Evolutionary conservation across 176 grass and related monocot genomes (phyloP).

Genomic region (Cenchrus americanus): DNA sequence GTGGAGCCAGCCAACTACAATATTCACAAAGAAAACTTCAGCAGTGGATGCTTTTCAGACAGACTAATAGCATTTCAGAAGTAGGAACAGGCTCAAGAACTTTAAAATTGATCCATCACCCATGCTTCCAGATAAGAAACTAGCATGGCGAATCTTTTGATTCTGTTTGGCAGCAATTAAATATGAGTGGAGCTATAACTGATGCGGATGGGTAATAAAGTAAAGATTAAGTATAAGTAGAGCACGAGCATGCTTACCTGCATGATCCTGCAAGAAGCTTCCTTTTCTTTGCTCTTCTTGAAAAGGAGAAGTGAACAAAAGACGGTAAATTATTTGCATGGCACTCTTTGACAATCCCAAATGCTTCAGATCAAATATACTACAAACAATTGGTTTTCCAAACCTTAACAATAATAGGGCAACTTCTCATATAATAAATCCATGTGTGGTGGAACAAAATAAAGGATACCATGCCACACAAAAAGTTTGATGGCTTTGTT

Average conservation of each 20-base stretch:
- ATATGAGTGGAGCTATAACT: constrained; percentile 39
- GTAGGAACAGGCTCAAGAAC: constrained; percentile 13
- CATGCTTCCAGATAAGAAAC: constrained; percentile 50
- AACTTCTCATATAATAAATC: constrained; percentile 27
- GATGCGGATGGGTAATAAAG: constrained; percentile 19
- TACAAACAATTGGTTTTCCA: constrained; percentile 4
- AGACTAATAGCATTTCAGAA: constrained; percentile 41
- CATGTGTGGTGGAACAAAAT: neutral
- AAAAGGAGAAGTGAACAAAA: constrained; percentile 46
- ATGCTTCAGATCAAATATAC: constrained; percentile 29
- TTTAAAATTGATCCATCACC: constrained; percentile 19
- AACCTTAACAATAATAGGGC: neutral
- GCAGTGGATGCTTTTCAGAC: constrained; percentile 36
- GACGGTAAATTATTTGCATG: constrained; percentile 19
- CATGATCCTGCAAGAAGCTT: constrained; percentile 53
- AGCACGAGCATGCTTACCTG: constrained; percentile 24
- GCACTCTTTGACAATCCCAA: constrained; percentile 34
- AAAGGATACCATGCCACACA: neutral
- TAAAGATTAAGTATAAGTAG: constrained; percentile 24
- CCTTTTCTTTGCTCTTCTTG: constrained; percentile 47
- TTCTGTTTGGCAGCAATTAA: constrained; percentile 38
- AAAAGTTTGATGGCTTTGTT: constrained; percentile 27
- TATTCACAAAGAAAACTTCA: constrained; percentile 31
- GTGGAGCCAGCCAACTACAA: constrained; percentile 26
- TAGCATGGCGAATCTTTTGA: constrained; percentile 39